These are phyloP conservation scores for Viridothelium virens DNA, from an alignment of 495 filamentous ascomycete genomes.

Conservation along the genomic window DNA sequence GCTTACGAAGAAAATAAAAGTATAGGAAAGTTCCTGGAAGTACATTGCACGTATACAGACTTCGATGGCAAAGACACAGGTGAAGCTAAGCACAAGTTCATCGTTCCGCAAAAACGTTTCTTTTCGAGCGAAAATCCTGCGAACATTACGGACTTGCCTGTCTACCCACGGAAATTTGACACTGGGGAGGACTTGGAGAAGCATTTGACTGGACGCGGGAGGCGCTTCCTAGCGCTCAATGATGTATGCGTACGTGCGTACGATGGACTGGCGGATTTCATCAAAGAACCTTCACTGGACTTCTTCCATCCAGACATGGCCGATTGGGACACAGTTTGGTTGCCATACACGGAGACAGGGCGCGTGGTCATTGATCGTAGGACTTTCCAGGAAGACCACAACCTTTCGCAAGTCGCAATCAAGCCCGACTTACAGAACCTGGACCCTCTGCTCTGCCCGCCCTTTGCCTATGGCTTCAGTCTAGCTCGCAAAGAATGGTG, in stretches of 20 bases:
- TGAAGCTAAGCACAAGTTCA: slow-evolving; percentile 18
- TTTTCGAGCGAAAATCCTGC: slow-evolving; percentile 16
- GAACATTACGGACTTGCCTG: slow-evolving; percentile 10
- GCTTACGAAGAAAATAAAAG: slow-evolving; percentile 22
- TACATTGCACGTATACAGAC: slow-evolving; percentile 22
- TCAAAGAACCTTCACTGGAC: slow-evolving; percentile 28
- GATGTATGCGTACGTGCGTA: slow-evolving; percentile 20
- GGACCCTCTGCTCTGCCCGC: slow-evolving; percentile 39
- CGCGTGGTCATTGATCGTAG: slow-evolving; percentile 34
- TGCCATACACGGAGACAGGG: slow-evolving; percentile 30
- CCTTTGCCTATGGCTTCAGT: slow-evolving; percentile 26
- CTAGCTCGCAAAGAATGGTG: slow-evolving; percentile 8
- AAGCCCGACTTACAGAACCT: slow-evolving; percentile 16
- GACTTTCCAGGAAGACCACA: slow-evolving; percentile 35
- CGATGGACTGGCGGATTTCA: slow-evolving; percentile 26
- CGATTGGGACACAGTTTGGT: slow-evolving; percentile 23
- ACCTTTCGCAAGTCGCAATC: slow-evolving; percentile 17
- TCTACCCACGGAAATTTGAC: slow-evolving; percentile 12
- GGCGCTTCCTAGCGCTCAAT: slow-evolving; percentile 15
- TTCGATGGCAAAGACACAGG: slow-evolving; percentile 23
- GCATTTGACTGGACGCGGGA: slow-evolving; percentile 21
- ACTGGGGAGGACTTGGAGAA: slow-evolving; percentile 17
- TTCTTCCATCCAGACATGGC: slow-evolving; percentile 27
- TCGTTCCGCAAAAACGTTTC: slow-evolving; percentile 19
- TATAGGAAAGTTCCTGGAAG: slow-evolving; percentile 24